These are phyloP conservation scores for Colletotrichum salicis DNA, from an alignment of 2,329 filamentous ascomycete species.

Conservation along the genomic window DNA sequence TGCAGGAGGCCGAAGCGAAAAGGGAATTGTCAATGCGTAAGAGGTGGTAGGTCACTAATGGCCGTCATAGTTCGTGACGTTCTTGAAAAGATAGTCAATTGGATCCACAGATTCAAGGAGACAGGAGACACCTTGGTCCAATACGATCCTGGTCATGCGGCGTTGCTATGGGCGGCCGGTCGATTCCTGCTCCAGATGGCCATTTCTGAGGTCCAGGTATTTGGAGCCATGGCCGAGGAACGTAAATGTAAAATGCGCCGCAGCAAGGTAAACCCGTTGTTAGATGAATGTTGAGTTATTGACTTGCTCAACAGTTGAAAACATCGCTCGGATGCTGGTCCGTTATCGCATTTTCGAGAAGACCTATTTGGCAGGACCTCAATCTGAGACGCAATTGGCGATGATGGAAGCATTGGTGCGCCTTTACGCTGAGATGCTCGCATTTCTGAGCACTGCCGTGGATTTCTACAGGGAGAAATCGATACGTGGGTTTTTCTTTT, in stretches of 20 bases:
- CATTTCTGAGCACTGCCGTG: background rate
- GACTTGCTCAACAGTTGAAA: background rate
- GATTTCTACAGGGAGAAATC: background rate
- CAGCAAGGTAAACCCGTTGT: no score
- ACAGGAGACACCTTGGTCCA: conserved; percentile 41
- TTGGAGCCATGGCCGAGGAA: background rate
- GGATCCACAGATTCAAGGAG: conserved; percentile 43
- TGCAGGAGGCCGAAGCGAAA: background rate
- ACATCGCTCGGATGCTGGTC: background rate
- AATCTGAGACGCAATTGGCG: background rate
- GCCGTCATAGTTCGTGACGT: background rate
- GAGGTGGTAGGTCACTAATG: background rate
- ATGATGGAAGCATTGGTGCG: background rate
- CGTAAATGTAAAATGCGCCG: background rate
- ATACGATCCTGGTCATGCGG: conserved; percentile 42
- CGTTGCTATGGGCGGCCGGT: conserved; percentile 44
- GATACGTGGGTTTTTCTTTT: no score
- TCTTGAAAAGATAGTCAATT: conserved; percentile 35
- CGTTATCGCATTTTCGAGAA: background rate
- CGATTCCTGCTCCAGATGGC: conserved; percentile 40
- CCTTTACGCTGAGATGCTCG: background rate
- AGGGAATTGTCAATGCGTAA: background rate
- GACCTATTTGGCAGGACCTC: background rate
- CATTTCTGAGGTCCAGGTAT: background rate
- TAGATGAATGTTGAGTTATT: no score